Conservation (phyloP, 139 green algal species). For the Deuterostichococcus epilithicus region DNA sequence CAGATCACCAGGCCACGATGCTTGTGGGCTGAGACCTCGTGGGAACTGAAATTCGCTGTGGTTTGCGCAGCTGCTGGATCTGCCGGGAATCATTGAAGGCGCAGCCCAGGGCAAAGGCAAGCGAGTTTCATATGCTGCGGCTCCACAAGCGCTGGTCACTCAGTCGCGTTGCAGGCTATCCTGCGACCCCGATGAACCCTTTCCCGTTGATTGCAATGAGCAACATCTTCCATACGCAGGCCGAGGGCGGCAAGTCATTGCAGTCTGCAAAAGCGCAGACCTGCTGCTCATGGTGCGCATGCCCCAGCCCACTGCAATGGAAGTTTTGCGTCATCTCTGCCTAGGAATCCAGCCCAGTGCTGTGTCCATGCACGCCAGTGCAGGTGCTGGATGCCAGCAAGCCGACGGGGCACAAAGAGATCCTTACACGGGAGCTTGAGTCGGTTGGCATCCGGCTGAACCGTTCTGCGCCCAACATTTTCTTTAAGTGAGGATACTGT, state of each 20-base stretch:
- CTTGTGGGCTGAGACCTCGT: no score
- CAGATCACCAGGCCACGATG: no score
- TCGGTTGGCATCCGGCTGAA: slow-evolving; percentile 94
- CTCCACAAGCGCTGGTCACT: no score
- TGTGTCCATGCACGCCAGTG: no score
- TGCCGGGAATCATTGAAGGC: slow-evolving; percentile 99
- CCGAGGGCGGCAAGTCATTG: slow-evolving; percentile 84
- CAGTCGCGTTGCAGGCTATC: no score
- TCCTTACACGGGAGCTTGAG: slow-evolving; percentile 95
- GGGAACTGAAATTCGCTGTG: no score
- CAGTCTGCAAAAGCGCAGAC: slow-evolving; percentile 96
- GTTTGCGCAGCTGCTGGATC: slow-evolving; percentile 97
- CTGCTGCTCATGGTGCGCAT: slow-evolving; percentile 93
- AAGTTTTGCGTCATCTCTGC: no score
- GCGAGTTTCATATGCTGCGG: neutral
- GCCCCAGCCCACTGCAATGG: no score
- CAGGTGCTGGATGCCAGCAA: slow-evolving; percentile 89
- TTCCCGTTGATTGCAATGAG: neutral
- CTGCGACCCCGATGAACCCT: no score
- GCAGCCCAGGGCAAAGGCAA: slow-evolving; percentile 89
- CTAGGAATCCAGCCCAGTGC: no score
- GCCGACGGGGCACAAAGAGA: slow-evolving; percentile 84
- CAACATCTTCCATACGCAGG: slow-evolving; percentile 15
- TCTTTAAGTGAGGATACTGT: no score
- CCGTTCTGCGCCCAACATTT: slow-evolving; percentile 30